Evolutionary conservation across 2,329 filamentous ascomycete genomes (phyloP).

Genomic region (Dendryphion nanum): DNA sequence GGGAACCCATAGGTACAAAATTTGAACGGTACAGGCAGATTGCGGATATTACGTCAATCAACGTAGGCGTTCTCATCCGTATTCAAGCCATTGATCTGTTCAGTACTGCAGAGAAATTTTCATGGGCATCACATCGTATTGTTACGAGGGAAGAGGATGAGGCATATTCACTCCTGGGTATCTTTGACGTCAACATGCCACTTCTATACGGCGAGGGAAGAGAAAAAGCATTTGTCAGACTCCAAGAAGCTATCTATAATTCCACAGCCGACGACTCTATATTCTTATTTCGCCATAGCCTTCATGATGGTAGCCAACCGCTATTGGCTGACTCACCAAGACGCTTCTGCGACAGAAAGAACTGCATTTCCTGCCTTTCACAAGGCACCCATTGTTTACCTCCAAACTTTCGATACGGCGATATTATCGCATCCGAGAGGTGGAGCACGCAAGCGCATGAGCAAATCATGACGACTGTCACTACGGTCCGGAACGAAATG

Average conservation of each 20-base stretch:
- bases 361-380: too few relatives aligned
- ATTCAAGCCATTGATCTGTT: background rate
- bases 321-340: too few relatives aligned
- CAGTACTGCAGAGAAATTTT: constrained; percentile 4
- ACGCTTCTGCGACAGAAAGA: too few relatives aligned
- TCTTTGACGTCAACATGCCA: too few relatives aligned
- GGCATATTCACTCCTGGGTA: constrained; percentile 10
- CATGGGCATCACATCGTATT: constrained; percentile 8
- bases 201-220: constrained; percentile 1
- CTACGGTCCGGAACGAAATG: too few relatives aligned
- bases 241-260: constrained; percentile 4
- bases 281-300: background rate
- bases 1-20: constrained; percentile 5
- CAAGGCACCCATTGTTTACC: too few relatives aligned
- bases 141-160: constrained; percentile 9
- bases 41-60: background rate
- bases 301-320: too few relatives aligned
- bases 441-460: too few relatives aligned
- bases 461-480: too few relatives aligned
- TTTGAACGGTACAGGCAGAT: background rate
- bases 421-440: too few relatives aligned
- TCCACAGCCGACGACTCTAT: background rate
- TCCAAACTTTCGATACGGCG: too few relatives aligned
- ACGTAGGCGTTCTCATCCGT: background rate
- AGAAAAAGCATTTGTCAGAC: background rate